Evolutionary conservation across 2,329 filamentous ascomycete species (phyloP).

Genomic region (Seiridium cupressi): DNA sequence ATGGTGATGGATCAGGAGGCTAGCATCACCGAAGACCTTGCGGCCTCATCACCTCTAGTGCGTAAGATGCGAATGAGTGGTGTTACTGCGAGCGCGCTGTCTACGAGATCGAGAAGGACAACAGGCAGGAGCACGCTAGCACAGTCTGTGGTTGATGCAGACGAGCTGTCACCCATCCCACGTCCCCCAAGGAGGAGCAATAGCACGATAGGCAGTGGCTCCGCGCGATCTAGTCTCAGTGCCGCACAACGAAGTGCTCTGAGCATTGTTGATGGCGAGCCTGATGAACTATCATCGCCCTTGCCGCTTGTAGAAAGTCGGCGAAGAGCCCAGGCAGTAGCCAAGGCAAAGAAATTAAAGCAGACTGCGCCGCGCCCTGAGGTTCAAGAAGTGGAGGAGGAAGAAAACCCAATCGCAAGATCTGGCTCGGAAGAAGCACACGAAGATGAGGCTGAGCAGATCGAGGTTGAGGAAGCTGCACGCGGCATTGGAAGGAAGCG

Average conservation of each 20-base stretch:
- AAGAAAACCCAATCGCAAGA: background rate
- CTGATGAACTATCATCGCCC: constrained; percentile 24
- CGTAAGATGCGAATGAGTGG: constrained; percentile 38
- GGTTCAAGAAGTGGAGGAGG: background rate
- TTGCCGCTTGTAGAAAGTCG: constrained; percentile 13
- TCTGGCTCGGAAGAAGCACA: constrained; percentile 11
- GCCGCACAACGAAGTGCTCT: constrained; percentile 17
- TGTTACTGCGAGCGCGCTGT: constrained; percentile 19
- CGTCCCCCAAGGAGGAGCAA: constrained; percentile 18
- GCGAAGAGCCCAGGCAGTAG: constrained; percentile 8
- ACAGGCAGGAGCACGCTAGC: constrained; percentile 14
- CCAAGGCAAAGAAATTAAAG: constrained; percentile 1
- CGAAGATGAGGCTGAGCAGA: constrained; percentile 20
- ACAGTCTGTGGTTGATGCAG: constrained; percentile 12
- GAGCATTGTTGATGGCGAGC: constrained; percentile 9
- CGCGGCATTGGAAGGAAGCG: constrained; percentile 41
- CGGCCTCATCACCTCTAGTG: constrained; percentile 41
- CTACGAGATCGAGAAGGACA: constrained; percentile 28
- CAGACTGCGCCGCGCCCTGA: constrained; percentile 8
- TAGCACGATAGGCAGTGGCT: constrained; percentile 15
- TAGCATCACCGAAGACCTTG: constrained; percentile 24
- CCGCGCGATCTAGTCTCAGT: constrained; percentile 21
- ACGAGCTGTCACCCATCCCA: constrained; percentile 18
- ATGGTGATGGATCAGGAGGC: constrained; percentile 31
- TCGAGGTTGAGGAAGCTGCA: constrained; percentile 24